A percentile compares a stretch with the other conserved stretches of the same genome.
These are phyloP conservation scores for Penicillium steckii DNA, from an alignment of 495 filamentous ascomycete genomes.

Conservation along the genomic window DNA sequence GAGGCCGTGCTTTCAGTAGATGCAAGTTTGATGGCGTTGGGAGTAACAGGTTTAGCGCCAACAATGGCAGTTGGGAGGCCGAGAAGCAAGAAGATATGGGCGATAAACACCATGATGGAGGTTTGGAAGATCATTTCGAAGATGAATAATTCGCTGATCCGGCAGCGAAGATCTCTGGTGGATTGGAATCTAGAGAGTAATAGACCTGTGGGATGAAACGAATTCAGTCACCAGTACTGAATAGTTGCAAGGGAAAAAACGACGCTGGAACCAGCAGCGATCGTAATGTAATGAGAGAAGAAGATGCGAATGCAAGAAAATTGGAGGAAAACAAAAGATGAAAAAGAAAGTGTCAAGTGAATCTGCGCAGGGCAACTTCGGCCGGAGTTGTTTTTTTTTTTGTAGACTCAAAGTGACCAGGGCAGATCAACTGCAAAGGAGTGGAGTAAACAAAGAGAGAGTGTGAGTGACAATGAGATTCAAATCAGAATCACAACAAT, in stretches of 20 bases:
- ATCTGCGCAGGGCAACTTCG: neutral
- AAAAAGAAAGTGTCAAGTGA: neutral
- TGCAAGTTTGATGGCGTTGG: constrained; percentile 14
- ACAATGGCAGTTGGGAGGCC: constrained; percentile 38
- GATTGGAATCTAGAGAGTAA: constrained; percentile 1
- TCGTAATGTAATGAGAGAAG: neutral
- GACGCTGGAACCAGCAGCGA: constrained; percentile 17
- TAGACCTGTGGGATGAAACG: constrained; percentile 8
- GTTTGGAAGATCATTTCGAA: constrained; percentile 29
- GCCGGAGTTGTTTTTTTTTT: neutral
- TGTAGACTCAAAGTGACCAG: neutral
- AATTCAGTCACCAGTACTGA: constrained; percentile 39
- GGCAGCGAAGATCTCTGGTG: constrained; percentile 25
- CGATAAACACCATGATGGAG: constrained; percentile 30
- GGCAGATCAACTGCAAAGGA: neutral
- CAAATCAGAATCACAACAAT: neutral
- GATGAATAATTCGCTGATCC: constrained; percentile 34
- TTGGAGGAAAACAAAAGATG: neutral
- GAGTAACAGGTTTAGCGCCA: constrained; percentile 39
- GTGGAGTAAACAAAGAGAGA: neutral
- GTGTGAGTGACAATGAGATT: neutral
- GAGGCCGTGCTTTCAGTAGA: constrained; percentile 26
- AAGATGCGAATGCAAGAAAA: neutral
- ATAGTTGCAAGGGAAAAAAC: neutral
- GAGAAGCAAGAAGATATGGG: constrained; percentile 39